These are phyloP conservation scores for Ceratobasidium theobromae DNA, from an alignment of 1,284 basidiomycete genomes.

Conservation along the genomic window DNA sequence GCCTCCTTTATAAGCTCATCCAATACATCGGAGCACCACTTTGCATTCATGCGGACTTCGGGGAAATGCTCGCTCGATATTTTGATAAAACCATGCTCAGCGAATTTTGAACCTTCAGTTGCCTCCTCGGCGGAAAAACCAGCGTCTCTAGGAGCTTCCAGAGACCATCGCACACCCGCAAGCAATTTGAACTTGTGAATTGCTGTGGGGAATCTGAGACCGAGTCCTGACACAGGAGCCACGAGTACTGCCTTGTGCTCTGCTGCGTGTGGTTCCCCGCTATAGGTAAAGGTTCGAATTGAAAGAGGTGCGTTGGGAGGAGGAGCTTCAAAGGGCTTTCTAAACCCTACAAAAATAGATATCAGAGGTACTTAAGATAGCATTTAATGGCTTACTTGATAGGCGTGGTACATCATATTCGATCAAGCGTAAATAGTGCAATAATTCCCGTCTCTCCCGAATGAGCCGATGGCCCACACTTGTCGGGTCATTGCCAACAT, in stretches of 20 bases:
- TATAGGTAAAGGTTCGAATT: conserved; percentile 74
- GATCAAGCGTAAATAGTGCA: conserved; percentile 77
- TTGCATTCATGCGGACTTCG: conserved; percentile 76
- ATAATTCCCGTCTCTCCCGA: conserved; percentile 64
- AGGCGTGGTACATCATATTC: conserved; percentile 82
- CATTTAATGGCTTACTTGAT: conserved; percentile 58
- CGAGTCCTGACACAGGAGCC: conserved; percentile 69
- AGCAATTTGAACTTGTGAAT: conserved; percentile 78
- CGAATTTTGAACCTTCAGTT: conserved; percentile 25
- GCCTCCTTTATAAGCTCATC: conserved; percentile 71
- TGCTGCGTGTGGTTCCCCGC: conserved; percentile 68
- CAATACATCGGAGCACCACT: conserved; percentile 79
- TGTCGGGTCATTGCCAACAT: conserved; percentile 56
- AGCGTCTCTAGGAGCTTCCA: conserved; percentile 65
- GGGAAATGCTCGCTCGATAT: conserved; percentile 84
- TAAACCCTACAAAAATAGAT: conserved; percentile 56
- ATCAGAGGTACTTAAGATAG: conserved; percentile 28
- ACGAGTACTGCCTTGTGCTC: conserved; percentile 69
- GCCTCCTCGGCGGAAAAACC: conserved; percentile 51
- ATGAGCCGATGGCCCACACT: conserved; percentile 67
- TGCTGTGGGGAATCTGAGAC: conserved; percentile 61
- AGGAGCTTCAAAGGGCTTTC: conserved; percentile 73
- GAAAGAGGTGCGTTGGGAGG: conserved; percentile 57
- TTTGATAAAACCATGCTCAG: conserved; percentile 72
- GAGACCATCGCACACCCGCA: conserved; percentile 80